Evolutionary conservation across 208 protist genomes (phyloP).

Genomic region (Porcisia hertigi): DNA sequence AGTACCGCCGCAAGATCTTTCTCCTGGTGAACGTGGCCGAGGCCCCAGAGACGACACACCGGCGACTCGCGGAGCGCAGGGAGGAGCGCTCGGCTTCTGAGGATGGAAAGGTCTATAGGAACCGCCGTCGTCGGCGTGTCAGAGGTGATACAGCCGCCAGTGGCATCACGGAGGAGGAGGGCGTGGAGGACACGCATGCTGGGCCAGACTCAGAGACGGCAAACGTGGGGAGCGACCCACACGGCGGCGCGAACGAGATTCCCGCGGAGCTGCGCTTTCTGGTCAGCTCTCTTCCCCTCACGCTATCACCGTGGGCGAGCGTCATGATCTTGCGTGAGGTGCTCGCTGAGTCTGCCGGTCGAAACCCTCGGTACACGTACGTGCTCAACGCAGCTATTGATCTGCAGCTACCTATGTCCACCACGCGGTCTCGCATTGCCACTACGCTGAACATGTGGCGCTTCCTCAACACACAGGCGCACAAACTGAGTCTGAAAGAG

Average conservation of each 20-base stretch:
- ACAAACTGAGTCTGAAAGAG: slow-evolving; percentile 80
- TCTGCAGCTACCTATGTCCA: slow-evolving; percentile 87
- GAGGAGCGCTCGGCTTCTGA: slow-evolving; percentile 4
- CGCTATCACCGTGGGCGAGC: slow-evolving; percentile 81
- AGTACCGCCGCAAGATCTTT: slow-evolving; percentile 91
- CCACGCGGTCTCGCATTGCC: slow-evolving; percentile 85
- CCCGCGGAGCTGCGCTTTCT: slow-evolving; percentile 86
- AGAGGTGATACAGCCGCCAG: background rate
- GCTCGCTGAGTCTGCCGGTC: slow-evolving; percentile 78
- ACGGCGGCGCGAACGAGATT: slow-evolving; percentile 59
- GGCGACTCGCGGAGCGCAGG: slow-evolving; percentile 23
- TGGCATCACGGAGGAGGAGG: background rate
- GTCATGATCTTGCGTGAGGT: slow-evolving; percentile 90
- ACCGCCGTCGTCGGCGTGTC: background rate
- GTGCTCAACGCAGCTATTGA: slow-evolving; percentile 90
- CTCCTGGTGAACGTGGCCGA: slow-evolving; percentile 87
- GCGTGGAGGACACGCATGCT: background rate
- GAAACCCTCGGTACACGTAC: slow-evolving; percentile 88
- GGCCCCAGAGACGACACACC: slow-evolving; percentile 45
- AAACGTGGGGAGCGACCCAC: slow-evolving; percentile 20
- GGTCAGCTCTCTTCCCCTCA: slow-evolving; percentile 82
- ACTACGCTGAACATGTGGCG: slow-evolving; percentile 90
- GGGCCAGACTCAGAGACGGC: background rate
- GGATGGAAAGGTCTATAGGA: background rate
- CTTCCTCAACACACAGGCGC: slow-evolving; percentile 83